phyloP scores from a whole-genome alignment of 768 basidiomycete species.

The Asterophora parasitica region DNA sequence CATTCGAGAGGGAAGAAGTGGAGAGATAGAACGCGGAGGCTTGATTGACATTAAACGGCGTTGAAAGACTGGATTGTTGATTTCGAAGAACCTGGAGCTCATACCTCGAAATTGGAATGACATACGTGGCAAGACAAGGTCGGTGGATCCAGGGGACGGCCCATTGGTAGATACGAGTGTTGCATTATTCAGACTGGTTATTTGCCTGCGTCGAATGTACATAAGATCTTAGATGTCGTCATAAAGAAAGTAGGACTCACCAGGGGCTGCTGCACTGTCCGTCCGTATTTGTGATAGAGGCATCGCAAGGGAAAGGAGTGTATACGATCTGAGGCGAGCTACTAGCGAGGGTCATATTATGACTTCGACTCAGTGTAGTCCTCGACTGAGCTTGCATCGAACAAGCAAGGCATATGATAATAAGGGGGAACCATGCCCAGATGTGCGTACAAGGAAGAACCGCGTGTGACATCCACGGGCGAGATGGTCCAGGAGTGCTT shows the following conservation, averaged over 20 bases:
- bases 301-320: conserved; percentile 43
- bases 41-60: conserved; percentile 18
- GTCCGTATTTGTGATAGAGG: conserved; percentile 17
- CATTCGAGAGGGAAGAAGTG: conserved; percentile 42
- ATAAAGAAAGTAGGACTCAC: conserved; percentile 24
- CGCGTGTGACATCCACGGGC: conserved; percentile 9
- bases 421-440: conserved; percentile 7
- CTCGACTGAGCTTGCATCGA: conserved; percentile 13
- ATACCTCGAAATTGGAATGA: conserved; percentile 53
- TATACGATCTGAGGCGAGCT: conserved; percentile 38
- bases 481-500: not conserved
- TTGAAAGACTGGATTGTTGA: not conserved
- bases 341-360: conserved; percentile 35
- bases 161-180: conserved; percentile 36
- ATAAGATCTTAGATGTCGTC: not conserved
- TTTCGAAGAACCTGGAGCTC: conserved; percentile 2
- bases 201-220: conserved; percentile 10
- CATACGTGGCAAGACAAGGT: conserved; percentile 54
- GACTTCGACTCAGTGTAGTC: not conserved
- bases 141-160: conserved; percentile 33
- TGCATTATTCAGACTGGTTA: conserved; percentile 15
- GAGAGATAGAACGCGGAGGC: conserved; percentile 41
- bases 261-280: conserved; percentile 39
- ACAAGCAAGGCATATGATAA: conserved; percentile 8
- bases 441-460: conserved; percentile 5